Percentiles rank a stretch among this genome's conserved stretches.
Conservation (phyloP, 2,329 filamentous ascomycete genomes). For the Pseudogymnoascus destructans region DNA sequence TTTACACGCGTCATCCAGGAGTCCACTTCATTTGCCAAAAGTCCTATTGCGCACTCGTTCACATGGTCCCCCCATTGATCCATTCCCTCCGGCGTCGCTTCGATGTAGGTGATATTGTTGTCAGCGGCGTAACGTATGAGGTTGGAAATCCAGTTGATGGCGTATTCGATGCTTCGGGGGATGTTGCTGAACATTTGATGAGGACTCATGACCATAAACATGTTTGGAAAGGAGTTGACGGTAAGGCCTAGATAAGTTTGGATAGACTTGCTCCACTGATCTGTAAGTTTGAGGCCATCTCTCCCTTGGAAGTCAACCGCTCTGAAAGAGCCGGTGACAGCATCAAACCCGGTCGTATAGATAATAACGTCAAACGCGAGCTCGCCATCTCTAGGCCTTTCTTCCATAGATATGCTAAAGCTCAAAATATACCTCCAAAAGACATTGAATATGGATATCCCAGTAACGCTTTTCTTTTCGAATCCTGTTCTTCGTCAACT, state of each 20-base stretch:
- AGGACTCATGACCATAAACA: slow-evolving; percentile 31
- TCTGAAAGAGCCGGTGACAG: slow-evolving; percentile 20
- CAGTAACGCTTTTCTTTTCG: too few relatives aligned
- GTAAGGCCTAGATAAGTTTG: slow-evolving; percentile 23
- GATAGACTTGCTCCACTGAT: slow-evolving; percentile 17
- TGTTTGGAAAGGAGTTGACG: slow-evolving; percentile 21
- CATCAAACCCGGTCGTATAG: slow-evolving; percentile 23
- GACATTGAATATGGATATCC: too few relatives aligned
- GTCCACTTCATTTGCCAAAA: slow-evolving; percentile 36
- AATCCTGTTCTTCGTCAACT: too few relatives aligned
- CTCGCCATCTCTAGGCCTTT: slow-evolving; percentile 10
- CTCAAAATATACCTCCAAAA: too few relatives aligned
- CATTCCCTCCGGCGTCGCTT: slow-evolving; percentile 30
- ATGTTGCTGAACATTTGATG: slow-evolving; percentile 34
- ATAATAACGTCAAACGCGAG: slow-evolving; percentile 26
- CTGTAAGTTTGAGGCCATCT: slow-evolving; percentile 16
- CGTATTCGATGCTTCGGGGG: slow-evolving; percentile 31
- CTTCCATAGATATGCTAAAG: too few relatives aligned
- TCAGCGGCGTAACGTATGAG: slow-evolving; percentile 26
- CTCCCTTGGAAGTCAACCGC: slow-evolving; percentile 19
- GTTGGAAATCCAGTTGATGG: slow-evolving; percentile 29
- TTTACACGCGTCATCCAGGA: slow-evolving; percentile 45
- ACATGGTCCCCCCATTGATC: slow-evolving; percentile 37
- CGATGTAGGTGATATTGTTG: slow-evolving; percentile 27
- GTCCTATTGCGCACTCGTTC: slow-evolving; percentile 31